These are phyloP conservation scores for Beauveria brongniartii DNA, from an alignment of 2,329 filamentous ascomycete genomes.

Conservation along the genomic window DNA sequence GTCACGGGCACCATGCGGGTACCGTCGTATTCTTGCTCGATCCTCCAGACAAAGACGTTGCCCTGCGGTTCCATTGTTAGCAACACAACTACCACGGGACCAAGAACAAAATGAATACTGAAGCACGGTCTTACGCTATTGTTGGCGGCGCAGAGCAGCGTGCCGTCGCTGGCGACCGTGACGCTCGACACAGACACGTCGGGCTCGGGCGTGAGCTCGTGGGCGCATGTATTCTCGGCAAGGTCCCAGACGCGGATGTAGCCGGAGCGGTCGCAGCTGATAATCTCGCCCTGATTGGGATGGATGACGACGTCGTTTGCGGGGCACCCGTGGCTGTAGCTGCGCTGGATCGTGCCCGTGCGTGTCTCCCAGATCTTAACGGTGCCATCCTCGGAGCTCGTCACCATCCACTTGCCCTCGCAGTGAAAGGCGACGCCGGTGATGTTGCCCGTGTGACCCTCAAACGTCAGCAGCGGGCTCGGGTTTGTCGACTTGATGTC, in stretches of 20 bases:
- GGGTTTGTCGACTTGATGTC: constrained; percentile 99
- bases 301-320: constrained; percentile 99
- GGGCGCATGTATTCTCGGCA: constrained; percentile 92
- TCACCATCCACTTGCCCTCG: constrained; percentile 99
- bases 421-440: constrained; percentile 97
- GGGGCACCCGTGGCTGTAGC: constrained; percentile 80
- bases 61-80: constrained; percentile 45
- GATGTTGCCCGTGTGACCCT: constrained; percentile 92
- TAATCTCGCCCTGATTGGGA: constrained; percentile 95
- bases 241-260: constrained; percentile 95
- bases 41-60: constrained; percentile 94
- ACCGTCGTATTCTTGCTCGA: constrained; percentile 73
- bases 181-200: constrained; percentile 91
- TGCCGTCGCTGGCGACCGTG: constrained; percentile 90
- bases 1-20: constrained; percentile 81
- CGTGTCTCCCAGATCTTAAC: constrained; percentile 97
- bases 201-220: constrained; percentile 93
- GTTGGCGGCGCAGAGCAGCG: constrained; percentile 86
- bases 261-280: constrained; percentile 87
- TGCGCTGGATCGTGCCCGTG: constrained; percentile 77
- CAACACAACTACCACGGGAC: background rate
- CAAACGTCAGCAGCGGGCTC: constrained; percentile 84
- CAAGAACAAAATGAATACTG: background rate
- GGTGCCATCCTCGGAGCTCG: constrained; percentile 89
- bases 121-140: constrained; percentile 56